Percentiles rank a stretch among this genome's conserved stretches.
Evolutionary conservation across 202 grass and related monocot species (phyloP).

Genomic region (Zizania palustris): DNA sequence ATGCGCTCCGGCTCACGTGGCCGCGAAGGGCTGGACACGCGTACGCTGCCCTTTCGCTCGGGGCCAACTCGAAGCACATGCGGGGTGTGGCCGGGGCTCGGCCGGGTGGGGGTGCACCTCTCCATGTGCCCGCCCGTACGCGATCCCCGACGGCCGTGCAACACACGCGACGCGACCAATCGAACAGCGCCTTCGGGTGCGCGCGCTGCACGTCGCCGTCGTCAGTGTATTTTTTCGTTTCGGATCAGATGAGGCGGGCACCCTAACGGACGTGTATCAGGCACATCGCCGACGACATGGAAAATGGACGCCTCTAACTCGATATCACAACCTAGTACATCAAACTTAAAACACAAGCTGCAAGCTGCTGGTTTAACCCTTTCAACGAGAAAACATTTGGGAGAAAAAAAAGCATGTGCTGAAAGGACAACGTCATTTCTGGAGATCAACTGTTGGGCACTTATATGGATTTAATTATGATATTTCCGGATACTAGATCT

Average conservation of each 20-base stretch:
- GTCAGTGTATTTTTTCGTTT: background rate
- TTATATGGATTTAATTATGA: constrained; percentile 6
- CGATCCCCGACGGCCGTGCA: constrained; percentile 14
- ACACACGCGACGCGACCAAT: constrained; percentile 3
- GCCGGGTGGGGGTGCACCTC: background rate
- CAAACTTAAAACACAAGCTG: background rate
- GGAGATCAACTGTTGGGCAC: background rate
- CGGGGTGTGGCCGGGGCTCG: no score
- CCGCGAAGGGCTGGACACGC: constrained; percentile 22
- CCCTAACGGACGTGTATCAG: background rate
- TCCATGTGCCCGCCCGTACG: constrained; percentile 1
- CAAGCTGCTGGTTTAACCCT: background rate
- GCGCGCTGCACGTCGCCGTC: background rate
- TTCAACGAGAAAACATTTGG: background rate
- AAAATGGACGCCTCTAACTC: background rate
- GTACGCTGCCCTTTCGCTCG: background rate
- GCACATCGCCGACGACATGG: background rate
- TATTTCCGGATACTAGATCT: background rate
- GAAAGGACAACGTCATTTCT: constrained; percentile 20
- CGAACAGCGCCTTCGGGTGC: background rate
- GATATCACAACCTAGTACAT: constrained; percentile 1
- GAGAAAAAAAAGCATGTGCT: constrained; percentile 22
- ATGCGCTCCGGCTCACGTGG: constrained; percentile 45
- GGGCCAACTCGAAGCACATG: constrained; percentile 17
- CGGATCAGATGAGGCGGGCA: background rate